phyloP scores from a whole-genome alignment of 2,329 filamentous ascomycete genomes.

The Talaromyces sp. region DNA sequence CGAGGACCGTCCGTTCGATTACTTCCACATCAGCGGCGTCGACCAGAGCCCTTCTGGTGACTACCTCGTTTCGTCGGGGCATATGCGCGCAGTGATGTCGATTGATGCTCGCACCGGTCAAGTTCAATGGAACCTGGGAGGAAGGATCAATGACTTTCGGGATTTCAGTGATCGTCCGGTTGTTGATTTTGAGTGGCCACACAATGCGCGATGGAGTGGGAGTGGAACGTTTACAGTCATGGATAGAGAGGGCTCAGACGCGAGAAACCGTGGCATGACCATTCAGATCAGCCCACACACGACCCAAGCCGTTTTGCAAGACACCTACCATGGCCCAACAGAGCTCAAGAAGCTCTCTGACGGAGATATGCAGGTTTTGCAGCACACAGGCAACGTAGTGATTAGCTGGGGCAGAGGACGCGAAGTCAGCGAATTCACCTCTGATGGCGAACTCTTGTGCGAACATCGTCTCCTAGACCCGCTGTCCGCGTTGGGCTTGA shows the following conservation, averaged over 20 bases:
- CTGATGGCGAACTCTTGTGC: slow-evolving; percentile 51
- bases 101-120: slow-evolving; percentile 47
- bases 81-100: slow-evolving; percentile 47
- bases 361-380: slow-evolving; percentile 42
- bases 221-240: slow-evolving; percentile 35
- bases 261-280: background rate
- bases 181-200: slow-evolving; percentile 16
- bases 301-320: background rate
- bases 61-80: slow-evolving; percentile 53
- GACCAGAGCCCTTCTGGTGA: slow-evolving; percentile 51
- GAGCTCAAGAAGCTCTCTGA: background rate
- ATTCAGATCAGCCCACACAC: slow-evolving; percentile 1
- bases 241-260: slow-evolving; percentile 29
- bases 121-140: slow-evolving; percentile 52
- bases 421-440: slow-evolving; percentile 49
- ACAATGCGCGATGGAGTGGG: slow-evolving; percentile 22
- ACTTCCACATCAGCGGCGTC: slow-evolving; percentile 56
- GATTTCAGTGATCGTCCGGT: slow-evolving; percentile 5
- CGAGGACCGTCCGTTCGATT: slow-evolving; percentile 45
- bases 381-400: slow-evolving; percentile 43
- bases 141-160: slow-evolving; percentile 9
- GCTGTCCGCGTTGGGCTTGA: slow-evolving; percentile 38
- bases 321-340: background rate
- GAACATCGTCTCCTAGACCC: slow-evolving; percentile 29
- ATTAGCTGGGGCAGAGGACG: slow-evolving; percentile 52